A percentile compares a stretch with the other conserved stretches of the same genome.
Conservation (phyloP, 371 early-diverging fungal genomes). For the Rhizopus sp. region DNA sequence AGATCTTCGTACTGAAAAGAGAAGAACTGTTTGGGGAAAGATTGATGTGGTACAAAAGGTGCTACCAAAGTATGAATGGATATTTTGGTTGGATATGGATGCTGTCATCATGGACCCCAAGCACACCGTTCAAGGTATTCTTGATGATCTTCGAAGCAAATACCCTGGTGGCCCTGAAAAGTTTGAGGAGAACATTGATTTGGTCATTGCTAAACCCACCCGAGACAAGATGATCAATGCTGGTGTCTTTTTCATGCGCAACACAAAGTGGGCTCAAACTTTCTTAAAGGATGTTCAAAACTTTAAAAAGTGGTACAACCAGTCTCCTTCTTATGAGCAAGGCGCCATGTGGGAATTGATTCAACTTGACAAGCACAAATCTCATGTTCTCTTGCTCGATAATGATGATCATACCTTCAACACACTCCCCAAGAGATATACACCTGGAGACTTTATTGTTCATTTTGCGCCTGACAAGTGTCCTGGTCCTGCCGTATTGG, state of each 20-base stretch:
- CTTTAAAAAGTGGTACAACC: slow-evolving; percentile 46
- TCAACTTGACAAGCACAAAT: slow-evolving; percentile 29
- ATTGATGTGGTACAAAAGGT: slow-evolving; percentile 63
- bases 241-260: slow-evolving; percentile 65
- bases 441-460: slow-evolving; percentile 61
- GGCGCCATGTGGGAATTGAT: slow-evolving; percentile 67
- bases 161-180: slow-evolving; percentile 29
- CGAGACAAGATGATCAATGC: slow-evolving; percentile 60
- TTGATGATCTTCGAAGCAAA: slow-evolving; percentile 32
- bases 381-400: slow-evolving; percentile 47
- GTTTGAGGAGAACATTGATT: slow-evolving; percentile 40
- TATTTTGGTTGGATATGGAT: slow-evolving; percentile 73
- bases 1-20: slow-evolving; percentile 30
- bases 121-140: slow-evolving; percentile 28
- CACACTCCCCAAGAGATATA: slow-evolving; percentile 56
- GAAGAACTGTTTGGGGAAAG: slow-evolving; percentile 64
- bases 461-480: slow-evolving; percentile 69
- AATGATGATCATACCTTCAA: slow-evolving; percentile 64
- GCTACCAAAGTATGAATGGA: slow-evolving; percentile 67
- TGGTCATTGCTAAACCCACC: slow-evolving; percentile 52
- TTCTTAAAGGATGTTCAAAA: slow-evolving; percentile 58
- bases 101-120: slow-evolving; percentile 58
- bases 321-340: slow-evolving; percentile 57
- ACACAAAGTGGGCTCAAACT: slow-evolving; percentile 57
- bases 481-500: slow-evolving; percentile 56